Base-by-base conservation (phyloP, 1,139 yeast genomes). In the Hemisphaericaspora subhashii region DNA sequence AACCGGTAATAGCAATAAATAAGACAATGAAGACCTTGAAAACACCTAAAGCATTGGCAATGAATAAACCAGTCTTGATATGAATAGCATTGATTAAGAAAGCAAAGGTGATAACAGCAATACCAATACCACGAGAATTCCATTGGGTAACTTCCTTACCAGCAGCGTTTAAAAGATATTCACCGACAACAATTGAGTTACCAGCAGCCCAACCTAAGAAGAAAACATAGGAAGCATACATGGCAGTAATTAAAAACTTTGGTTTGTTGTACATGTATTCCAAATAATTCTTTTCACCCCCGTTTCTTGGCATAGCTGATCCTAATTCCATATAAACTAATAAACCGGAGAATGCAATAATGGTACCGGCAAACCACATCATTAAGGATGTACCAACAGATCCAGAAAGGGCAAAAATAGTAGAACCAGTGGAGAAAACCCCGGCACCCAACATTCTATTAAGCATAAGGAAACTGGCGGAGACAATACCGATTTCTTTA, bases 391-490 rank as follows among this genome's bases (percentile, higher is more conserved):
- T 64, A 14, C 95, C 95, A 11, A 86, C 86, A 13, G 90, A 82
- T 4, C 95, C 94, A 21, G 83, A 74, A 44, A 82, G 68, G 3
- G 68, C 57, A 52, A 74, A 84, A 44, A 87, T 85, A 14, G 87
- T 80, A n/a, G 92, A 80, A 3, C 94, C 88, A 4, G 90, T 84
- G 30, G 92, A 82, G 59, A 87, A 87, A 38, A 87, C 85, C 58
- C 95, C 96, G 8, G 95, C 86, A 48, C 96, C 96, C 50, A 87
- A 73, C 82, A 86, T 86, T 59, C 95, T 72, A 58, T 86, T 86
- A 53, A 86, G 71, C 58, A 85, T 81, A 39, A 86, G 66, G 53
- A 82, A 82, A 20, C 81, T 72, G 35, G 88, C 86, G 3, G 88
- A 81, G n/a, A 77, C 43, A 26, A 76, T 59, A n/a, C 92, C 90